Conservation (phyloP, 805 yeast species). For the Yamadazyma insecticola region DNA sequence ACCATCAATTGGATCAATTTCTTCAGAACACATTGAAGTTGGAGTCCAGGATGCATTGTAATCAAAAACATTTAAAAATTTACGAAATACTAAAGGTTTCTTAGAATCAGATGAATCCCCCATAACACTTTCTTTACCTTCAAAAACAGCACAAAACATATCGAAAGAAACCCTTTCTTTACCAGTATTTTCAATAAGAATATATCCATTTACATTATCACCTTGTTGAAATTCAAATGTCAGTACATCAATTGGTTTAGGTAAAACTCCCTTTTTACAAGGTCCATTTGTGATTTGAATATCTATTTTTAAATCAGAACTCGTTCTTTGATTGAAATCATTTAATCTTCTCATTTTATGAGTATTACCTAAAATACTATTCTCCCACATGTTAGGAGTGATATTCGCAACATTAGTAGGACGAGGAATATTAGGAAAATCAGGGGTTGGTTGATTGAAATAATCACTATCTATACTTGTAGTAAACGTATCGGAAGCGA, state of each 20-base stretch:
- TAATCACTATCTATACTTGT: no score
- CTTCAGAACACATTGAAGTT: constrained; percentile 23
- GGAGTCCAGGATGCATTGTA: constrained; percentile 40
- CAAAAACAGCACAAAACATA: constrained; percentile 38
- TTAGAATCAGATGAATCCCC: constrained; percentile 9
- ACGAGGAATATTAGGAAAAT: constrained; percentile 1
- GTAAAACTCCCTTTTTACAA: constrained; percentile 20
- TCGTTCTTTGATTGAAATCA: constrained; percentile 17
- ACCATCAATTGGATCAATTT: constrained; percentile 30
- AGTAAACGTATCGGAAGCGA: constrained; percentile 1
- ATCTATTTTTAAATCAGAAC: constrained; percentile 22
- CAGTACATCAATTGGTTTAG: constrained; percentile 27
- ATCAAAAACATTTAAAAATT: constrained; percentile 39
- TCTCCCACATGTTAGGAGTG: constrained; percentile 20
- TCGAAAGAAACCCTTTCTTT: constrained; percentile 29
- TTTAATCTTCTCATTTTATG: constrained; percentile 31
- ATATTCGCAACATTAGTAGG: constrained; percentile 2
- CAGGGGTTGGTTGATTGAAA: no score
- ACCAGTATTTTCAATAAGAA: constrained; percentile 27
- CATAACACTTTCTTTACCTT: constrained; percentile 25
- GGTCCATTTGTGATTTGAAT: constrained; percentile 30
- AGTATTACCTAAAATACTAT: constrained; percentile 32
- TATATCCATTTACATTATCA: constrained; percentile 33
- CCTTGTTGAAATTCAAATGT: constrained; percentile 34
- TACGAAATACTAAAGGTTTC: constrained; percentile 16